Evolutionary conservation across 139 green algal species (phyloP), one percentile per base, ranked within the genome.

Genomic region (Spirogloea muscicola): DNA sequence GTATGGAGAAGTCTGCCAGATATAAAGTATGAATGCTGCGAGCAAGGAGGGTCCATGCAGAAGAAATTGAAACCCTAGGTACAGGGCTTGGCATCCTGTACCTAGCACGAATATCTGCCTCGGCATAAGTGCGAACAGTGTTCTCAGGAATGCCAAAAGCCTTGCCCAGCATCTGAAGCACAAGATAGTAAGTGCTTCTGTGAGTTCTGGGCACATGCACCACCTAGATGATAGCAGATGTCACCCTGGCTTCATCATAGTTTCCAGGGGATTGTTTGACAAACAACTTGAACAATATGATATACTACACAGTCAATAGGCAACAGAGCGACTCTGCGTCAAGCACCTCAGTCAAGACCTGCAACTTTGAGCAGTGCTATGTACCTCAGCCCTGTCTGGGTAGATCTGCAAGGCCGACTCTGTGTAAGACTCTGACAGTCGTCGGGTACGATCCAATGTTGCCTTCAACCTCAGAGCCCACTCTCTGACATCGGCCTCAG

Each of bases 401-500:
- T 79, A 81, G 51, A 79, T 36, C 9, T 34, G 55, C 7, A 87
- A 49, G 6, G 62, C 16, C 6, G 68, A 38, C 57, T 84, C 58
- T 1, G 82, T 85, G 82, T 91, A 97, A 1, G 33, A 18, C 62
- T 94, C 88, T 0, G 86, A 84, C n/a, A 98, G 70, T 0, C 94
- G 88, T 64, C 88, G 83, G 38, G 88, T 62, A 16, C 94, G 81
- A 67, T 96, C 91, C 49, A 96, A 62, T 2, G 83, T 91, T 29
- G 94, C 92, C 70, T 89, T 90, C 21, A 96, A 66, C 74, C 88
- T 46, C 61, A 83, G 58, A 48, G 69, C 79, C 72, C 72, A 77
- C 34, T 16, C 55, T 13, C 13, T 38, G 10, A 42, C 39, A 10
- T 64, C 55, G 10, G 9, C 55, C 29, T 64, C 55, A 42, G 43